These are phyloP conservation scores for Leptodermis oblonga DNA, from an alignment of 257 asterid genomes.

Conservation along the genomic window DNA sequence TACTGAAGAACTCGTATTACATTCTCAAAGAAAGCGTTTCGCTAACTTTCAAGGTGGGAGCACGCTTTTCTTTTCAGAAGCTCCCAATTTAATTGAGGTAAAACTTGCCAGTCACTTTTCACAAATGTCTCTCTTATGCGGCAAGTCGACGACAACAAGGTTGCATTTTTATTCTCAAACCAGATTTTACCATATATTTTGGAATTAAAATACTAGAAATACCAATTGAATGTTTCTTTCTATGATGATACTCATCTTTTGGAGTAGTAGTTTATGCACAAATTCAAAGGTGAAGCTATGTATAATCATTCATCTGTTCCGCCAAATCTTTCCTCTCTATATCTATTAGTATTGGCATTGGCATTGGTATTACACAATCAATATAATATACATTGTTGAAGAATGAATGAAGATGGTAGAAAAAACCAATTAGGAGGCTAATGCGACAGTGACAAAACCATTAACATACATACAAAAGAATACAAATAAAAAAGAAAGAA, in stretches of 20 bases:
- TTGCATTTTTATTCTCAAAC: no score
- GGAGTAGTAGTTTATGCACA: no score
- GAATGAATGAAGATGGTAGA: not conserved
- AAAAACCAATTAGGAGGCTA: not conserved
- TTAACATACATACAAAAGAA: conserved; percentile 22
- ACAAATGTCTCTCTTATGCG: no score
- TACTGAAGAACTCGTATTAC: not conserved
- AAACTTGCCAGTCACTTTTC: not conserved
- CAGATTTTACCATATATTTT: no score
- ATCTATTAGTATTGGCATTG: no score
- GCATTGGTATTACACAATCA: not conserved
- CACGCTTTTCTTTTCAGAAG: conserved; percentile 6
- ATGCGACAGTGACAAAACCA: conserved; percentile 1
- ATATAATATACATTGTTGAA: not conserved
- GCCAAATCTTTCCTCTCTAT: not conserved
- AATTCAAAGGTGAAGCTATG: not conserved
- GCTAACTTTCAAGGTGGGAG: no score
- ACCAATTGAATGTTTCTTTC: no score
- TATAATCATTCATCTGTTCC: not conserved
- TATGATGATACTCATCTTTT: no score
- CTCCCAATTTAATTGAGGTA: not conserved
- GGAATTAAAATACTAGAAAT: no score
- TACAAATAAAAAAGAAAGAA: conserved; percentile 15
- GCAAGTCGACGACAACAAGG: no score
- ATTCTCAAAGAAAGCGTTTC: not conserved